These are phyloP conservation scores for Debaryomyces tyrocola DNA, from an alignment of 805 yeast species.

Conservation along the genomic window DNA sequence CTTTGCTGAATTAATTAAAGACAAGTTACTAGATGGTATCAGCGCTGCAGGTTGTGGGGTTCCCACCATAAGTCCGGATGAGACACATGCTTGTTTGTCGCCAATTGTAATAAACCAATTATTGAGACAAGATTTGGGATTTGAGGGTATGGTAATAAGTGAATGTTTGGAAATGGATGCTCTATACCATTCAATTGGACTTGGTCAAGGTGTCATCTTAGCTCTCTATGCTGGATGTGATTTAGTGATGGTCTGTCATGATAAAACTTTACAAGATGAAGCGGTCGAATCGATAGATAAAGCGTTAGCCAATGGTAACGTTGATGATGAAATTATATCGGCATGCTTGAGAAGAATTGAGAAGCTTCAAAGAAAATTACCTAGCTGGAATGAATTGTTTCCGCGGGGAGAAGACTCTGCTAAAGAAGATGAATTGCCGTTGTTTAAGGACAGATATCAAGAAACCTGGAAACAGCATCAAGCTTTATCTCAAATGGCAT, in stretches of 20 bases:
- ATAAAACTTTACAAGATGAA: slow-evolving; percentile 52
- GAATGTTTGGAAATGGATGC: slow-evolving; percentile 68
- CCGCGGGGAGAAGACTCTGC: slow-evolving; percentile 31
- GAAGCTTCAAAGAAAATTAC: slow-evolving; percentile 38
- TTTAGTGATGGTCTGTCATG: slow-evolving; percentile 61
- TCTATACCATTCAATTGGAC: slow-evolving; percentile 59
- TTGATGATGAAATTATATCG: slow-evolving; percentile 43
- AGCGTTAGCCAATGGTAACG: slow-evolving; percentile 39
- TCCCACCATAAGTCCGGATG: slow-evolving; percentile 59
- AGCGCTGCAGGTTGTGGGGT: slow-evolving; percentile 66
- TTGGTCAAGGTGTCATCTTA: slow-evolving; percentile 64
- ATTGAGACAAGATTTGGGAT: slow-evolving; percentile 50
- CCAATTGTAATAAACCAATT: slow-evolving; percentile 52
- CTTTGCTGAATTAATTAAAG: slow-evolving; percentile 47
- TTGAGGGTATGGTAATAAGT: slow-evolving; percentile 56
- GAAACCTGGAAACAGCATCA: slow-evolving; percentile 44
- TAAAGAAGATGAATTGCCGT: slow-evolving; percentile 15
- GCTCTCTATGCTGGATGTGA: slow-evolving; percentile 68
- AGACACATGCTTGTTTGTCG: slow-evolving; percentile 61
- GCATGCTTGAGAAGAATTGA: slow-evolving; percentile 45
- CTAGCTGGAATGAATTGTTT: slow-evolving; percentile 47
- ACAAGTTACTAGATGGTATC: slow-evolving; percentile 50
- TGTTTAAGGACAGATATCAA: slow-evolving; percentile 28
- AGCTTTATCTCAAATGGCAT: slow-evolving; percentile 44
- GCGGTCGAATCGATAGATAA: slow-evolving; percentile 46